Conservation (phyloP, 805 yeast genomes). For the Teunomyces stri region DNA sequence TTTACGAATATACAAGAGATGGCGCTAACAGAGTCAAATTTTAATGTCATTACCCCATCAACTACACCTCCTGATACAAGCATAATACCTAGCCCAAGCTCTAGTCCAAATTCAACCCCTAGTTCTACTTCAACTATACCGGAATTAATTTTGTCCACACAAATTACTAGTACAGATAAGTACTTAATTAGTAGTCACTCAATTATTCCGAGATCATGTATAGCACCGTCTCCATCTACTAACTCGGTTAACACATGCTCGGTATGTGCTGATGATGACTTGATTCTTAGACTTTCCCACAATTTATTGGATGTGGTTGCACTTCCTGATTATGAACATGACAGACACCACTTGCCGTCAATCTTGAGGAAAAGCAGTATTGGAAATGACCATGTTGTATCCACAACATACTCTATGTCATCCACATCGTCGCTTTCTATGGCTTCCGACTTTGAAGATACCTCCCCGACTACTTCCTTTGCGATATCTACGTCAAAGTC, state of each 20-base stretch:
- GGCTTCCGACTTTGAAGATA: neutral
- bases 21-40: constrained; percentile 8
- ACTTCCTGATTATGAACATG: neutral
- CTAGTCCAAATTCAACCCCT: neutral
- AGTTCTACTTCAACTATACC: neutral
- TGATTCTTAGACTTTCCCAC: neutral
- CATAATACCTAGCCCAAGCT: neutral
- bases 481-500: neutral
- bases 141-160: neutral
- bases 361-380: neutral
- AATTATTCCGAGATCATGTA: constrained; percentile 13
- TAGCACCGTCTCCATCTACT: constrained; percentile 8
- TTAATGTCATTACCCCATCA: constrained; percentile 13
- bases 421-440: neutral
- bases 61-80: neutral
- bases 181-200: constrained; percentile 9
- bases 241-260: constrained; percentile 7
- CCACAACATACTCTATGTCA: neutral
- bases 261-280: neutral
- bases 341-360: neutral
- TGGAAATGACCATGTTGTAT: neutral
- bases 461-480: neutral
- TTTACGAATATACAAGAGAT: neutral
- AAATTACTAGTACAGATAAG: neutral
- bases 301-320: neutral